Evolutionary conservation across 2,329 filamentous ascomycete species (phyloP).

Genomic region (Alternaria triticina): DNA sequence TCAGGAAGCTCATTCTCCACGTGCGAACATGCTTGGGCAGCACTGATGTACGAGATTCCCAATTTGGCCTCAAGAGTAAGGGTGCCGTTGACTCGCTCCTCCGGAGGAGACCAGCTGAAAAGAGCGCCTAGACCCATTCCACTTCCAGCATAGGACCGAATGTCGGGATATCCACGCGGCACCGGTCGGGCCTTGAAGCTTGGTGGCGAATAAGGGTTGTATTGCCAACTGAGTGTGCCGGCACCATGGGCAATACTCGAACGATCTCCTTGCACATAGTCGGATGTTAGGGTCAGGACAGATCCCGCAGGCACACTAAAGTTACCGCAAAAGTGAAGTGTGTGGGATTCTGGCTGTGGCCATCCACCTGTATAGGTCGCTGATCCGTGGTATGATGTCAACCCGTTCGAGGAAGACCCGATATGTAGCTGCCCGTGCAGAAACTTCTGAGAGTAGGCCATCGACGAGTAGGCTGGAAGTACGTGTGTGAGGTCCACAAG

Average conservation of each 20-base stretch:
- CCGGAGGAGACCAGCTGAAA: constrained; percentile 51
- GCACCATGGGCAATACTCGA: background rate
- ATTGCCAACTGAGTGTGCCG: constrained; percentile 8
- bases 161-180: background rate
- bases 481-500: constrained; percentile 55
- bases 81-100: constrained; percentile 4
- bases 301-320: constrained; percentile 2
- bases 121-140: constrained; percentile 50
- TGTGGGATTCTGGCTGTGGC: constrained; percentile 3
- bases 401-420: background rate
- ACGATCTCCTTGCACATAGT: background rate
- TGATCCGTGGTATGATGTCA: constrained; percentile 3
- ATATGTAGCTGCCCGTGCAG: constrained; percentile 2
- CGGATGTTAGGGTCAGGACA: background rate
- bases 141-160: constrained; percentile 37
- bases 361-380: constrained; percentile 8
- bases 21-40: constrained; percentile 66
- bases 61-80: constrained; percentile 54
- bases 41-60: constrained; percentile 52
- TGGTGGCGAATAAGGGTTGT: background rate
- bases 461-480: constrained; percentile 37
- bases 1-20: constrained; percentile 69
- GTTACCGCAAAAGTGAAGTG: constrained; percentile 7
- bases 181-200: background rate
- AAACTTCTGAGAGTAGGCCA: constrained; percentile 7